These are phyloP conservation scores for Yueomyces sinensis DNA, from an alignment of 805 yeast species.

Conservation along the genomic window DNA sequence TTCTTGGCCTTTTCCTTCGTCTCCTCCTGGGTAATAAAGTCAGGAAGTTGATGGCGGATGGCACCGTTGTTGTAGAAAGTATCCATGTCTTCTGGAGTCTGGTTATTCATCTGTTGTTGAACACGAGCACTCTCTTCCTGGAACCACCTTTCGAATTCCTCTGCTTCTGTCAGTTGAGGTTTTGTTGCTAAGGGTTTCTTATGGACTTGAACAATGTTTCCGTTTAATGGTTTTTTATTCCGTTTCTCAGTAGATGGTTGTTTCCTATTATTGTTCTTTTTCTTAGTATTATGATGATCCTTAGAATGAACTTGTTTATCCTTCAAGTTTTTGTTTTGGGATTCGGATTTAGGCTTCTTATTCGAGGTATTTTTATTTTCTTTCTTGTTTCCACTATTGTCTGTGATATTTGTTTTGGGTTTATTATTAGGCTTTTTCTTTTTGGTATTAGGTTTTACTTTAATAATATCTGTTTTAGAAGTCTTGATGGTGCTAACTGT, in stretches of 20 bases:
- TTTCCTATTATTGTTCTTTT: not conserved
- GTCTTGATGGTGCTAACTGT: too few relatives aligned
- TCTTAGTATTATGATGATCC: too few relatives aligned
- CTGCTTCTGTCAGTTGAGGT: slow-evolving; percentile 63
- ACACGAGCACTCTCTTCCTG: slow-evolving; percentile 59
- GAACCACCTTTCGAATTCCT: slow-evolving; percentile 85
- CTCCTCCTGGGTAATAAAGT: not conserved
- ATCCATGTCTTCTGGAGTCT: not conserved
- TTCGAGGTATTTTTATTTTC: not conserved
- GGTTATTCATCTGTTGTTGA: slow-evolving; percentile 27
- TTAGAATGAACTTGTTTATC: too few relatives aligned
- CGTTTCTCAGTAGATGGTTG: not conserved
- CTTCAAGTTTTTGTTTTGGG: not conserved
- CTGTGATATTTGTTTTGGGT: too few relatives aligned
- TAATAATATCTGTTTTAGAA: too few relatives aligned
- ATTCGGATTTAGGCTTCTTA: not conserved
- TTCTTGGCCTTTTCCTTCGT: not conserved
- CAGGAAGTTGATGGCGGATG: not conserved
- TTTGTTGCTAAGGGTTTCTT: slow-evolving; percentile 32
- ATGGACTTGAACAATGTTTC: not conserved
- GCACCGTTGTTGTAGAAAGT: not conserved
- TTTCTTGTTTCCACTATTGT: not conserved
- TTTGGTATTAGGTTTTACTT: not conserved
- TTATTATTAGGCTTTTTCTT: too few relatives aligned
- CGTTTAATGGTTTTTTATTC: not conserved